Conservation (phyloP, 2,329 filamentous ascomycete species). For the Orbilia blumenaviensis region DNA sequence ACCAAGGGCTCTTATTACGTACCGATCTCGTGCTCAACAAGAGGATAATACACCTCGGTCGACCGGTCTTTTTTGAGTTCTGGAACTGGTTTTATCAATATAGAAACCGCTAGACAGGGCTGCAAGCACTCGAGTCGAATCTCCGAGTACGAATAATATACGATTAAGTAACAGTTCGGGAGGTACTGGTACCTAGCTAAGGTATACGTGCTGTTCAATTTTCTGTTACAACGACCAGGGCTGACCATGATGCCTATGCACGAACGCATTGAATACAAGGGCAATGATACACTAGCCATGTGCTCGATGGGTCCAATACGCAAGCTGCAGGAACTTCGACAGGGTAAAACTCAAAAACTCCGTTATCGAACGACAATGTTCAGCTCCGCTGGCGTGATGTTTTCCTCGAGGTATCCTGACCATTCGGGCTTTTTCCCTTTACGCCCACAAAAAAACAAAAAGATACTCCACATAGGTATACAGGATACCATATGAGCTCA, state of each 20-base stretch:
- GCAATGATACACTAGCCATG: neutral
- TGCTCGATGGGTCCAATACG: neutral
- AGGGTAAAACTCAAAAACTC: neutral
- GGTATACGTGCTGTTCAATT: neutral
- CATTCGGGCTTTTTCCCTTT: slow-evolving; percentile 11
- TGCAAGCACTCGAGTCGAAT: too few species aligned
- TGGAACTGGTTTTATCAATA: too few species aligned
- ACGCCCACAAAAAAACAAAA: neutral
- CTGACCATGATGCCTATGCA: slow-evolving; percentile 8
- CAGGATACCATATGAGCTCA: neutral
- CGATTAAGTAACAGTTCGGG: too few species aligned
- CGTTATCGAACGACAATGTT: slow-evolving; percentile 14
- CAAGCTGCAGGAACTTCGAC: neutral
- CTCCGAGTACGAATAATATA: too few species aligned
- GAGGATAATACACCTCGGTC: too few species aligned
- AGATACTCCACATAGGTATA: neutral
- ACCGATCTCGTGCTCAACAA: too few species aligned
- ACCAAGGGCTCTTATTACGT: too few species aligned
- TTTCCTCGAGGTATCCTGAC: neutral
- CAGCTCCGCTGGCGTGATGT: slow-evolving; percentile 6
- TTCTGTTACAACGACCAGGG: neutral
- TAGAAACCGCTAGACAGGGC: too few species aligned
- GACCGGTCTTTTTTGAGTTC: too few species aligned
- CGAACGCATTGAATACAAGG: neutral
- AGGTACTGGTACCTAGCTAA: neutral